Percentiles rank a stretch among this genome's conserved stretches.
Conservation (phyloP, 2,329 filamentous ascomycete genomes). For the Dactylella cylindrospora region DNA sequence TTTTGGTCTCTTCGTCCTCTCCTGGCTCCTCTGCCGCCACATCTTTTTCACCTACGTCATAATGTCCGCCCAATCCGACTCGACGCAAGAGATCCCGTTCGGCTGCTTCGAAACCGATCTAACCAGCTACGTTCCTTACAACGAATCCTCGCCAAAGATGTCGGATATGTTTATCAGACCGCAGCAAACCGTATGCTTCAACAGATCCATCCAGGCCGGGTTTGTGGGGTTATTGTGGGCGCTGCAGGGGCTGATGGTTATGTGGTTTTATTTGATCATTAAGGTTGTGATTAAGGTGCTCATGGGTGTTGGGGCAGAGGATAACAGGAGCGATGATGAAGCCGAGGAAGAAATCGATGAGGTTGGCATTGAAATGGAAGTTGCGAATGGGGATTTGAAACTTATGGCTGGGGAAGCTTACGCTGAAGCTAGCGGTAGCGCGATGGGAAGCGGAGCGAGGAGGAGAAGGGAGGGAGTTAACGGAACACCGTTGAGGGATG, state of each 20-base stretch:
- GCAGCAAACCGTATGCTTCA: constrained; percentile 77
- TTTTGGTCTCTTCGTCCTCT: constrained; percentile 81
- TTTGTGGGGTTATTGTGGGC: constrained; percentile 77
- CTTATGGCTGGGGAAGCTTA: constrained; percentile 7
- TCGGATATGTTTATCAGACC: constrained; percentile 50
- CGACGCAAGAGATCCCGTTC: constrained; percentile 63
- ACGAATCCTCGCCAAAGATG: constrained; percentile 70
- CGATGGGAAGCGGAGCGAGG: constrained; percentile 17
- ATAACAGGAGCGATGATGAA: constrained; percentile 84
- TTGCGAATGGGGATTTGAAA: constrained; percentile 19
- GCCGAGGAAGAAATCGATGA: constrained; percentile 65
- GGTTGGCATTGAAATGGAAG: constrained; percentile 44
- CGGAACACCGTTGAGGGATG: constrained; percentile 30
- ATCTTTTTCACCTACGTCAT: constrained; percentile 75
- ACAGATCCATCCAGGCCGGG: constrained; percentile 68
- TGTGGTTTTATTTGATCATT: constrained; percentile 89
- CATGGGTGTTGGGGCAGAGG: constrained; percentile 74
- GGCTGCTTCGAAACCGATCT: constrained; percentile 65
- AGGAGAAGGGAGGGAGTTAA: constrained; percentile 19
- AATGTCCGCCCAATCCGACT: constrained; percentile 75
- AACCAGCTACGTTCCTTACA: constrained; percentile 54
- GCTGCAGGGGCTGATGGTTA: constrained; percentile 75
- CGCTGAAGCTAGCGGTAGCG: constrained; percentile 32
- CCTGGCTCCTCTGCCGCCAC: constrained; percentile 83
- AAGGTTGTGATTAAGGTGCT: constrained; percentile 79